phyloP scores from a whole-genome alignment of 495 filamentous ascomycete genomes.

The Podospora pseudocomata region DNA sequence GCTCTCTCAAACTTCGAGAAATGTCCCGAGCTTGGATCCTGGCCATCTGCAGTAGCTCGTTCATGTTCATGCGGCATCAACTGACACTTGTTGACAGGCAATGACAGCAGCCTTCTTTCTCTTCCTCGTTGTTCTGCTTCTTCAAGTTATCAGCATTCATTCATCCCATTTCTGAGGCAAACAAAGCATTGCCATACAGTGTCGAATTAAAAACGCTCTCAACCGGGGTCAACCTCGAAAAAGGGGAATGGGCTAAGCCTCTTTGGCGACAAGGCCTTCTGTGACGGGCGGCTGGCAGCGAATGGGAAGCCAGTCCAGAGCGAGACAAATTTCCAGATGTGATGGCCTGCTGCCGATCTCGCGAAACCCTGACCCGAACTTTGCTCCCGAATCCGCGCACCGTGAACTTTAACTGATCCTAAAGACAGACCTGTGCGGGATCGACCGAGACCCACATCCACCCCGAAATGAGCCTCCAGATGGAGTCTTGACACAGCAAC shows the following conservation, averaged over 20 bases:
- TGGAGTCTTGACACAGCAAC: background rate
- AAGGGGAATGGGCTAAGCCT: slow-evolving; percentile 24
- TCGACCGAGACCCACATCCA: background rate
- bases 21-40: background rate
- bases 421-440: background rate
- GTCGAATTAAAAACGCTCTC: background rate
- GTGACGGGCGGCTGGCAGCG: slow-evolving; percentile 26
- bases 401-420: background rate
- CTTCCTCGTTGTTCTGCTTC: background rate
- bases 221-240: slow-evolving; percentile 19
- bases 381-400: background rate
- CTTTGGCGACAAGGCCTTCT: slow-evolving; percentile 21
- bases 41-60: background rate
- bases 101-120: background rate
- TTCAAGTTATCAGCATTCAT: background rate
- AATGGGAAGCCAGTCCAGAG: slow-evolving; percentile 28
- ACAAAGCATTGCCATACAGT: background rate
- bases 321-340: slow-evolving; percentile 33
- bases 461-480: background rate
- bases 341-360: slow-evolving; percentile 32
- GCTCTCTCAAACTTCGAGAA: background rate
- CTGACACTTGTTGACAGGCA: background rate
- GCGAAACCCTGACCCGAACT: slow-evolving; percentile 6
- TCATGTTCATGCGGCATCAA: background rate
- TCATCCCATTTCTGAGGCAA: background rate